Conservation (phyloP, 768 basidiomycete genomes). For the Auricularia auricula-judae region DNA sequence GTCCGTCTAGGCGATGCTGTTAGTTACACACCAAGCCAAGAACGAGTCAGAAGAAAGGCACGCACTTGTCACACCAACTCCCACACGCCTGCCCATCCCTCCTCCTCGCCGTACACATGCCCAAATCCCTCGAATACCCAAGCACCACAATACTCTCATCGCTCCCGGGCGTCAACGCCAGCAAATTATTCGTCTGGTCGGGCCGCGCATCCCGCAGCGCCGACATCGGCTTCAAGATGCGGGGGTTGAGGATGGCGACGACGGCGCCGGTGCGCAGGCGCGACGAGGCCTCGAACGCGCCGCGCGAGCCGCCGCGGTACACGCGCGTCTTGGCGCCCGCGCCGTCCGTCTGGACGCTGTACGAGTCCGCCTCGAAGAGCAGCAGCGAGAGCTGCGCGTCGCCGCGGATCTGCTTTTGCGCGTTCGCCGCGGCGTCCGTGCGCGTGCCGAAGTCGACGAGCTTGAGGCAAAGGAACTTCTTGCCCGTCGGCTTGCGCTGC, state of each 20-base stretch:
- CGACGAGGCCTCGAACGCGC: conserved; percentile 82
- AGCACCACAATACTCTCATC: conserved; percentile 73
- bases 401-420: conserved; percentile 48
- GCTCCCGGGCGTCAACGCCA: conserved; percentile 80
- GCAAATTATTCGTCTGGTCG: conserved; percentile 69
- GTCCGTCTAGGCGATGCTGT: neutral
- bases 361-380: conserved; percentile 78
- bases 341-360: conserved; percentile 38
- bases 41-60: conserved; percentile 13
- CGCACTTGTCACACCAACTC: conserved; percentile 85
- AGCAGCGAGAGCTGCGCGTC: conserved; percentile 77
- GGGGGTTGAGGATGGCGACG: conserved; percentile 80
- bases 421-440: conserved; percentile 38
- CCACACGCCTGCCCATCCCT: conserved; percentile 74
- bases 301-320: conserved; percentile 83
- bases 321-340: conserved; percentile 28
- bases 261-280: conserved; percentile 85
- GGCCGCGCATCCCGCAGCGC: conserved; percentile 27
- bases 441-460: conserved; percentile 71
- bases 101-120: conserved; percentile 68
- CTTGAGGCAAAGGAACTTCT: conserved; percentile 80
- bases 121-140: conserved; percentile 78
- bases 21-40: neutral
- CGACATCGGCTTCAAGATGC: conserved; percentile 75
- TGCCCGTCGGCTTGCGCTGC: conserved; percentile 39